Evolutionary conservation across 371 early-diverging fungal genomes (phyloP).

Genomic region (Batrachochytrium dendrobatidis): DNA sequence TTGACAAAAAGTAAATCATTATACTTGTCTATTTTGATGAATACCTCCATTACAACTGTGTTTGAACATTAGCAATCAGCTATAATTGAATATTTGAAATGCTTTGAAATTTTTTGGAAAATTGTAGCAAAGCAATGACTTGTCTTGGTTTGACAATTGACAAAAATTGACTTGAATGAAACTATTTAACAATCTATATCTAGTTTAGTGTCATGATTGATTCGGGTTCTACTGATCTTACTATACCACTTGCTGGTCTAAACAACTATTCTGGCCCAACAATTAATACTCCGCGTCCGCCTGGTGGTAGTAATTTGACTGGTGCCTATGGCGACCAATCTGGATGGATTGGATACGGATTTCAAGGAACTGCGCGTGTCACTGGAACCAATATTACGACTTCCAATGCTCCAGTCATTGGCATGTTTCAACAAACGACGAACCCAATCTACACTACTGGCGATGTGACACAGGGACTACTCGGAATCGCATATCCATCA

Average conservation of each 20-base stretch:
- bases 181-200: too few species aligned
- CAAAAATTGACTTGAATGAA: not conserved
- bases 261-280: slow-evolving; percentile 4
- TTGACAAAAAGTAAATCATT: too few species aligned
- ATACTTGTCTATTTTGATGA: too few species aligned
- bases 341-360: not conserved
- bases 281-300: not conserved
- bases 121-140: too few species aligned
- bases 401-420: not conserved
- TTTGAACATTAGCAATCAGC: too few species aligned
- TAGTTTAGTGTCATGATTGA: slow-evolving; percentile 1
- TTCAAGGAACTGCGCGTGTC: not conserved
- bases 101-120: not conserved
- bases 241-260: not conserved
- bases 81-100: not conserved
- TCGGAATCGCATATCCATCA: not conserved
- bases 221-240: not conserved
- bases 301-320: not conserved
- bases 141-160: not conserved
- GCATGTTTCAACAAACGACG: not conserved
- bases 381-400: not conserved
- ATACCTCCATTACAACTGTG: too few species aligned
- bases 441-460: not conserved
- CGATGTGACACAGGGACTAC: not conserved
- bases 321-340: not conserved